These are phyloP conservation scores for Glycine latifolia DNA, from an alignment of 306 rosid species.

Conservation along the genomic window DNA sequence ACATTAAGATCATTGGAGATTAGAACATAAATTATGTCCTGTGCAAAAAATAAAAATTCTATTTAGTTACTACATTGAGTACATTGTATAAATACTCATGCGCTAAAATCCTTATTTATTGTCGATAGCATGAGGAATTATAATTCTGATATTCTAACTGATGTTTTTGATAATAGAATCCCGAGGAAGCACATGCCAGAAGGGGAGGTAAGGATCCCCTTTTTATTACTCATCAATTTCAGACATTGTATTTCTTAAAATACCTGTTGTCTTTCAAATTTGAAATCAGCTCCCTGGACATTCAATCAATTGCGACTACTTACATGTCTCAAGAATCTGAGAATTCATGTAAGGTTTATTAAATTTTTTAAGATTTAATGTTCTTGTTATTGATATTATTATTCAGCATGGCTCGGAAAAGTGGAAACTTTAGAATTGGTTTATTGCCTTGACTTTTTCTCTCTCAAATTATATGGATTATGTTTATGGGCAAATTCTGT, in stretches of 20 bases:
- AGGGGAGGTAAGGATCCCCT: conserved; percentile 85
- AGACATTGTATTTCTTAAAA: conserved; percentile 43
- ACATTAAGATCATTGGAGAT: conserved; percentile 19
- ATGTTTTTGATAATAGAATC: conserved; percentile 70
- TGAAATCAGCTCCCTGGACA: conserved; percentile 95
- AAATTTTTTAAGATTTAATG: neutral
- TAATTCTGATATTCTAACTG: conserved; percentile 42
- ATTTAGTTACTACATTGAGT: neutral
- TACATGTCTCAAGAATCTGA: conserved; percentile 74
- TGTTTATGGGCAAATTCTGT: conserved; percentile 32
- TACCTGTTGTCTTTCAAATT: conserved; percentile 54
- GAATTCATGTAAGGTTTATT: conserved; percentile 56
- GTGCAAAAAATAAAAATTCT: neutral
- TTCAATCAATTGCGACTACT: conserved; percentile 77
- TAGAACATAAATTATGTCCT: neutral
- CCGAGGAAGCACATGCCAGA: conserved; percentile 93
- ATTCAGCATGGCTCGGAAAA: conserved; percentile 18
- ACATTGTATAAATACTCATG: conserved; percentile 18
- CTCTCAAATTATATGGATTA: conserved; percentile 36
- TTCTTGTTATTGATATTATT: neutral
- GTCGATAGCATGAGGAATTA: conserved; percentile 31
- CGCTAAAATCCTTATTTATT: conserved; percentile 19
- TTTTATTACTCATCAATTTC: conserved; percentile 43
- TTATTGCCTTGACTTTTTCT: conserved; percentile 14
- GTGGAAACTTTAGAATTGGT: conserved; percentile 36